Base-by-base conservation (phyloP, 352 stramenopile genomes). In the Pythium dissotocum region DNA sequence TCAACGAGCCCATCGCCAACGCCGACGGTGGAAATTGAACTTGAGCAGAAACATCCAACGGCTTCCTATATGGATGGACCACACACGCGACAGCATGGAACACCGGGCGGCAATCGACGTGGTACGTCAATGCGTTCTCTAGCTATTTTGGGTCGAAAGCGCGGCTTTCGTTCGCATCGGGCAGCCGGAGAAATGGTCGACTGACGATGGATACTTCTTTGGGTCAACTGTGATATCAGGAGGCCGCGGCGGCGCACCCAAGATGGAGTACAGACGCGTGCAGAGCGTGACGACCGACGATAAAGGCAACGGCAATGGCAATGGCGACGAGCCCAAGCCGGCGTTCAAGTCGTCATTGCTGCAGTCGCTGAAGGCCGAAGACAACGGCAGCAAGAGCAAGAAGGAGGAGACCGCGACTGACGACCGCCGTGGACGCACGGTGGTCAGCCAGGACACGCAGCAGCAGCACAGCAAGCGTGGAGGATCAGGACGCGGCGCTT, bases 341-440 rank as follows among this genome's bases (percentile, higher is more conserved):
- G 61, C 63, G 14, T 91, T 89, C 48, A 69, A 65, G 57, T 91
- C 85, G 24, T 91, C 85, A 6, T 40, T 90, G 36, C 75, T 77
- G 61, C 59, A 77, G 26, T 77, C 82, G 18, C 40, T 86, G 24
- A 59, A 36, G 30, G 28, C 2, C 2, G 28, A 56, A 7, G 49
- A 38, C 14, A 69, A 24, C 33, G 44, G 51, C 24, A 49, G 24
- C 26, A 57, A 61, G 35, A 33, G 30, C 42, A 60, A 65, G 46
- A 73, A 73, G 32, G 61, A 62, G 51, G 69, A 55, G 16, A 42
- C 28, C 28, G 28, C 33, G 18, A 5, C 14, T 6, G 48, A 38
- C 33, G 63, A 61, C 51, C 32, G 30, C 4, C 35, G 24, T 13
- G 60, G 35, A 58, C 75, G 13, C 26, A 28, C 32, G 30, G 53